Conservation (phyloP, 2,329 filamentous ascomycete species). For the Calonectria honghensis region DNA sequence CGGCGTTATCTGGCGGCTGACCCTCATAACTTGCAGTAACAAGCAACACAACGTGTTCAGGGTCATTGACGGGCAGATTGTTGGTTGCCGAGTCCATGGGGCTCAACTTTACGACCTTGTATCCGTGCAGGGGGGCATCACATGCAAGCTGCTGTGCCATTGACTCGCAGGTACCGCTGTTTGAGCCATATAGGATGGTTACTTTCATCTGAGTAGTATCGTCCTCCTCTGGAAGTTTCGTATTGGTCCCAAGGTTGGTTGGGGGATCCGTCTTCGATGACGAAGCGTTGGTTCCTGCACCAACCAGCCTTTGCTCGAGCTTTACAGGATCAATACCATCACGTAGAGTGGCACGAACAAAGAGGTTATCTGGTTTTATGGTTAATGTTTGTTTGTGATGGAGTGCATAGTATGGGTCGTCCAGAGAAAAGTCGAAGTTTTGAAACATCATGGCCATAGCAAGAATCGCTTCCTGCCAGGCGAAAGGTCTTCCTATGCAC, state of each 20-base stretch:
- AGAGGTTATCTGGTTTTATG: background rate
- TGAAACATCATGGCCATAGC: conserved; percentile 15
- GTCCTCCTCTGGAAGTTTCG: background rate
- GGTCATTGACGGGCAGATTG: background rate
- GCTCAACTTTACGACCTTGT: background rate
- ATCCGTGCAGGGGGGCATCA: background rate
- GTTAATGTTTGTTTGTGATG: conserved; percentile 2
- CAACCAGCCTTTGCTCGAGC: background rate
- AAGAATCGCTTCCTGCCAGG: conserved; percentile 6
- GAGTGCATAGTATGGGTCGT: background rate
- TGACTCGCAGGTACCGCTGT: conserved; percentile 8
- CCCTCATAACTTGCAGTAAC: conserved; percentile 11
- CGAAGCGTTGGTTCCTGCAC: background rate
- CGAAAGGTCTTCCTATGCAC: conserved; percentile 9
- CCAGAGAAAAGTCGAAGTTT: conserved; percentile 1
- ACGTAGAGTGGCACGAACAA: background rate
- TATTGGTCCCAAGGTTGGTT: background rate
- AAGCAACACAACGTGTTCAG: background rate
- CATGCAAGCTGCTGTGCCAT: conserved; percentile 6
- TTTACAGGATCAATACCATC: background rate
- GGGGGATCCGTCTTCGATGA: background rate
- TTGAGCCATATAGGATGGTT: background rate
- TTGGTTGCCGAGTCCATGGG: background rate
- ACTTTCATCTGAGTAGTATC: background rate
- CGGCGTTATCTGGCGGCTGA: background rate